Evolutionary conservation across 441 rosid species (phyloP).

Genomic region (Erysimum cheiri): DNA sequence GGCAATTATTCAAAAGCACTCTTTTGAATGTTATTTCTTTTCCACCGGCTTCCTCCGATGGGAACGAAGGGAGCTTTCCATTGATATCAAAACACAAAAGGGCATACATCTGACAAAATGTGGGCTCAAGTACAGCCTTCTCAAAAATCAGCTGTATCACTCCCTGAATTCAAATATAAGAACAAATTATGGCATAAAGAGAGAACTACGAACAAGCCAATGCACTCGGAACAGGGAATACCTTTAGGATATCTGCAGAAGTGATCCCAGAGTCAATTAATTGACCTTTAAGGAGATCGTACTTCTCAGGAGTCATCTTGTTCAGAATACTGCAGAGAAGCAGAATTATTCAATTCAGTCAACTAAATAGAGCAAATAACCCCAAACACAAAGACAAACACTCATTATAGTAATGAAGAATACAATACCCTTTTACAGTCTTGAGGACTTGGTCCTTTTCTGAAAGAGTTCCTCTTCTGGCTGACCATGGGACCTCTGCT

Average conservation of each 20-base stretch:
- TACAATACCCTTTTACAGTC: slow-evolving; percentile 83
- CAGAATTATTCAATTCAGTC: not conserved
- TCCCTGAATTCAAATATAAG: slow-evolving; percentile 53
- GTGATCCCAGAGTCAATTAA: slow-evolving; percentile 86
- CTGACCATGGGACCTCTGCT: slow-evolving; percentile 97
- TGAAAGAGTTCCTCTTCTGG: slow-evolving; percentile 74
- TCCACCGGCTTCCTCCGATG: slow-evolving; percentile 82
- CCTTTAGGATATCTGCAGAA: slow-evolving; percentile 77
- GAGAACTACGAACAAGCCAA: not conserved
- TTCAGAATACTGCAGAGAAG: slow-evolving; percentile 68
- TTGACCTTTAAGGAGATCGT: slow-evolving; percentile 86
- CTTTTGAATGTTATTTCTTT: slow-evolving; percentile 86
- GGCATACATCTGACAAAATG: slow-evolving; percentile 94
- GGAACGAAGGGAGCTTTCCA: slow-evolving; percentile 74
- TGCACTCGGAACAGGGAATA: slow-evolving; percentile 18
- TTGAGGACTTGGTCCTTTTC: slow-evolving; percentile 85
- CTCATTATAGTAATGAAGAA: slow-evolving; percentile 1
- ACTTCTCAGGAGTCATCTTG: slow-evolving; percentile 92
- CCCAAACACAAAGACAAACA: not conserved
- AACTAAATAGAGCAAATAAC: slow-evolving; percentile 1
- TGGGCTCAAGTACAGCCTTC: slow-evolving; percentile 91
- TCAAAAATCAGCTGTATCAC: slow-evolving; percentile 88
- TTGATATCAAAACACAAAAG: slow-evolving; percentile 80
- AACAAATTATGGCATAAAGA: slow-evolving; percentile 26
- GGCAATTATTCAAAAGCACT: slow-evolving; percentile 82